Percentiles rank a stretch among this genome's conserved stretches.
phyloP scores from a whole-genome alignment of 352 stramenopile species.

The Phytophthora hybrid region DNA sequence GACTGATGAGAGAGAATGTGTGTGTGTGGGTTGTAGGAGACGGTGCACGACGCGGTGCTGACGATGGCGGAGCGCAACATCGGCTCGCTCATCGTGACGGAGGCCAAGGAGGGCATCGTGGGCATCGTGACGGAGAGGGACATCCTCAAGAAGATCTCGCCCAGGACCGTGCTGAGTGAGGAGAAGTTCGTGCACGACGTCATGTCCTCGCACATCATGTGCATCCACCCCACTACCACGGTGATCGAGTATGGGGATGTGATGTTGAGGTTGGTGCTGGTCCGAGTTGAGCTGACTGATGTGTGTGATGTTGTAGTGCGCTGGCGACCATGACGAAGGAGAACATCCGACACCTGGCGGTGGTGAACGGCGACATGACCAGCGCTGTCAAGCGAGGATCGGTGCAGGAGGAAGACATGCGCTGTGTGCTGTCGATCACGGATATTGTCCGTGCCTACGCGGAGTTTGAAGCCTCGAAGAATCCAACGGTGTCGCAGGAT shows the following conservation, averaged over 20 bases:
- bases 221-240: slow-evolving; percentile 79
- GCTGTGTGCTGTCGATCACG: slow-evolving; percentile 87
- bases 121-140: slow-evolving; percentile 88
- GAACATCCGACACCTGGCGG: slow-evolving; percentile 84
- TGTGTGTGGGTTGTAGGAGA: slow-evolving; percentile 52
- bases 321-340: slow-evolving; percentile 90
- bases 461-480: slow-evolving; percentile 73
- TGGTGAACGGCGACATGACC: slow-evolving; percentile 82
- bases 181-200: slow-evolving; percentile 77
- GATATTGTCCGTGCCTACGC: slow-evolving; percentile 84
- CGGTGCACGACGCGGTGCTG: slow-evolving; percentile 76
- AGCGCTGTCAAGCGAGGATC: slow-evolving; percentile 77
- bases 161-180: slow-evolving; percentile 51
- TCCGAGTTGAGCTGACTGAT: slow-evolving; percentile 2
- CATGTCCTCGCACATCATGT: slow-evolving; percentile 90
- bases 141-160: slow-evolving; percentile 80
- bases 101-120: slow-evolving; percentile 75
- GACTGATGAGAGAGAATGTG: slow-evolving; percentile 10
- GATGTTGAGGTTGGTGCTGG: not conserved
- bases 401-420: slow-evolving; percentile 86
- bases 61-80: slow-evolving; percentile 87
- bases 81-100: slow-evolving; percentile 82
- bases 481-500: slow-evolving; percentile 16
- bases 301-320: slow-evolving; percentile 46
- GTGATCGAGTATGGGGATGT: slow-evolving; percentile 74